These are phyloP conservation scores for Thecaphora thlaspeos DNA, from an alignment of 1,284 basidiomycete genomes.

Conservation along the genomic window DNA sequence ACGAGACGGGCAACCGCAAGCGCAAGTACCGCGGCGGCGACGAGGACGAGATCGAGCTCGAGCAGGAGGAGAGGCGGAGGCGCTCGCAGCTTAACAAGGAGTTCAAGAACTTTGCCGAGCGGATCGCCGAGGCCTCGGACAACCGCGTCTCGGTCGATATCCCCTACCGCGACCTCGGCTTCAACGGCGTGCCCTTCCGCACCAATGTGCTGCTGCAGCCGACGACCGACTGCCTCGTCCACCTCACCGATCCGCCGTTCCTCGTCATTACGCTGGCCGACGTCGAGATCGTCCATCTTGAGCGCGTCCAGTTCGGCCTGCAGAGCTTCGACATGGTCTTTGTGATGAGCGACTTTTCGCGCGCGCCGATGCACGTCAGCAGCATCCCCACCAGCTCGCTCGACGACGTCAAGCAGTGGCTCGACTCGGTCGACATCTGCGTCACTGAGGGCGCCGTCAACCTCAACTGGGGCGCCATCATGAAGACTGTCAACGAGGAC, in stretches of 20 bases:
- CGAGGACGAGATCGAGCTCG: slow-evolving; percentile 98
- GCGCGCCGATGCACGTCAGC: slow-evolving; percentile 69
- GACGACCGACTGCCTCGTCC: slow-evolving; percentile 93
- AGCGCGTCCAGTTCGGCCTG: slow-evolving; percentile 93
- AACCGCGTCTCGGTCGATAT: slow-evolving; percentile 90
- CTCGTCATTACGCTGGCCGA: slow-evolving; percentile 90
- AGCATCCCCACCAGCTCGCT: slow-evolving; percentile 49
- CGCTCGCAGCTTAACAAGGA: slow-evolving; percentile 88
- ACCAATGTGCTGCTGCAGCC: slow-evolving; percentile 92
- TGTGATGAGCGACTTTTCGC: slow-evolving; percentile 94
- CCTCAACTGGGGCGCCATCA: slow-evolving; percentile 95
- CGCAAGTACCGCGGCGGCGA: slow-evolving; percentile 95
- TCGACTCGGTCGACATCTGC: slow-evolving; percentile 88
- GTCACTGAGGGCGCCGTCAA: slow-evolving; percentile 96
- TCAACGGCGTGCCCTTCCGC: slow-evolving; percentile 94
- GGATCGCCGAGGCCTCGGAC: slow-evolving; percentile 77
- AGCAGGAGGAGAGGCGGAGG: slow-evolving; percentile 91
- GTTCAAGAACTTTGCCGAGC: slow-evolving; percentile 90
- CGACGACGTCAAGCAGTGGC: slow-evolving; percentile 66
- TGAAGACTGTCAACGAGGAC: slow-evolving; percentile 60
- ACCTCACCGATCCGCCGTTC: slow-evolving; percentile 93
- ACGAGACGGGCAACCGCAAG: slow-evolving; percentile 98
- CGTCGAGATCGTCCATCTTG: slow-evolving; percentile 93
- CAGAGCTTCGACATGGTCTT: slow-evolving; percentile 98
- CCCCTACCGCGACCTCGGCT: slow-evolving; percentile 94